A percentile compares a stretch with the other conserved stretches of the same genome.
phyloP scores from a whole-genome alignment of 2,329 filamentous ascomycete genomes.

The Exophiala sp. region DNA sequence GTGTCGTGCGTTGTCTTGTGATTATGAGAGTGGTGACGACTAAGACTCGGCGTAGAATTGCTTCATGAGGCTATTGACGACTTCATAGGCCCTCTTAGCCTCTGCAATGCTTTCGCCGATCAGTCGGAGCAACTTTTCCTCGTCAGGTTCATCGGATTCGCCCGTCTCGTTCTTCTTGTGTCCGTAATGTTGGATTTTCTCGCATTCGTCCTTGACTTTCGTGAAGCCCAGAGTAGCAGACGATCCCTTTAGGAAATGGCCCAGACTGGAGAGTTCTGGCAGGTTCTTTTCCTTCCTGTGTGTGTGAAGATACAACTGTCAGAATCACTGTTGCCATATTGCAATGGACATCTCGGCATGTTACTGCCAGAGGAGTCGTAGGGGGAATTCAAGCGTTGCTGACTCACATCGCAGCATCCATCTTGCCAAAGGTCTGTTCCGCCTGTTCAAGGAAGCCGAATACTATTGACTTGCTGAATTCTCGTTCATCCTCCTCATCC shows the following conservation, averaged over 20 bases:
- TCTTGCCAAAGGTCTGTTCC: constrained; percentile 73
- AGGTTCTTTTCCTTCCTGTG: constrained; percentile 63
- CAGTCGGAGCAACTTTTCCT: constrained; percentile 60
- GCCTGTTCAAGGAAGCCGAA: constrained; percentile 91
- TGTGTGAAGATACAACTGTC: constrained; percentile 4
- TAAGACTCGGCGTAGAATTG: constrained; percentile 58
- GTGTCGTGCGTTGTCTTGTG: constrained; percentile 3
- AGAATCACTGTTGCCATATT: not conserved
- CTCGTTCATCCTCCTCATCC: constrained; percentile 82
- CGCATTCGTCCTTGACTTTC: constrained; percentile 87
- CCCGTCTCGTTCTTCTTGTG: constrained; percentile 75
- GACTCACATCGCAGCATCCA: constrained; percentile 70
- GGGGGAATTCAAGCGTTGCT: not conserved
- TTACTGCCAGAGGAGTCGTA: not conserved
- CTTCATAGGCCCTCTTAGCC: constrained; percentile 70
- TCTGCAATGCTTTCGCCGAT: constrained; percentile 64
- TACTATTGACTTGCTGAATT: constrained; percentile 85
- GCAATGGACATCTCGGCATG: not conserved
- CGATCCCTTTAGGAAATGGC: constrained; percentile 95
- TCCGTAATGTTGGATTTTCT: constrained; percentile 93
- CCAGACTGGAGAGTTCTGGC: constrained; percentile 68
- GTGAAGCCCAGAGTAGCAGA: constrained; percentile 87
- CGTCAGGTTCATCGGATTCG: constrained; percentile 57
- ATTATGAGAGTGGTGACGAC: not conserved
- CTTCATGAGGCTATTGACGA: constrained; percentile 64